Evolutionary conservation across 2,329 filamentous ascomycete species (phyloP).

Genomic region (Fusarium musae): DNA sequence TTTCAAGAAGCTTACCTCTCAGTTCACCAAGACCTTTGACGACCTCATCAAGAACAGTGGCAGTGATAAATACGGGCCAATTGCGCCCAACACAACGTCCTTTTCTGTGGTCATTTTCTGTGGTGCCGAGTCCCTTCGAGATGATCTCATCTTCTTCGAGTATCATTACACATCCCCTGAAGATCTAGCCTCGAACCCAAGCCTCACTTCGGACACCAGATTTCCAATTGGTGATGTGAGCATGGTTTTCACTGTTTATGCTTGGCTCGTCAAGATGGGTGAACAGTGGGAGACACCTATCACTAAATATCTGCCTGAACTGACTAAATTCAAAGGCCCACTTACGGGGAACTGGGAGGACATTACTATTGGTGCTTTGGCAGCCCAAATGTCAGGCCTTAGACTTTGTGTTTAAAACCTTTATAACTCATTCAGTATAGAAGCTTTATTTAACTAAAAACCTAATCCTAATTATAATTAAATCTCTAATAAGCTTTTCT

Average conservation of each 20-base stretch:
- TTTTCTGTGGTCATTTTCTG: slow-evolving; percentile 37
- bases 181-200: slow-evolving; percentile 11
- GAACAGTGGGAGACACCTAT: slow-evolving; percentile 45
- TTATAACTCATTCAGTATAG: too few species aligned
- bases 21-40: slow-evolving; percentile 27
- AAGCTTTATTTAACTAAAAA: too few species aligned
- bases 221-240: slow-evolving; percentile 47
- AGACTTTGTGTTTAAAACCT: too few species aligned
- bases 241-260: slow-evolving; percentile 49
- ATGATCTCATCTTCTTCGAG: slow-evolving; percentile 31
- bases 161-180: slow-evolving; percentile 38
- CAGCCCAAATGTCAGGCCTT: slow-evolving; percentile 37
- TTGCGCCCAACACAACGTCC: slow-evolving; percentile 29
- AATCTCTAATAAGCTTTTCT: too few species aligned
- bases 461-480: too few species aligned
- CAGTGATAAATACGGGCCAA: slow-evolving; percentile 31
- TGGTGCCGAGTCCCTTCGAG: slow-evolving; percentile 3
- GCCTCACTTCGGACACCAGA: slow-evolving; percentile 37
- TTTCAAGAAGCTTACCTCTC: not conserved
- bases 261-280: slow-evolving; percentile 47
- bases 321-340: not conserved
- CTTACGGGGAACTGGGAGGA: slow-evolving; percentile 26
- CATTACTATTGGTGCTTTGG: slow-evolving; percentile 32
- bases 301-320: slow-evolving; percentile 45
- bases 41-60: slow-evolving; percentile 17